These are phyloP conservation scores for Carallia brachiata DNA, from an alignment of 345 rosid species.

Conservation along the genomic window DNA sequence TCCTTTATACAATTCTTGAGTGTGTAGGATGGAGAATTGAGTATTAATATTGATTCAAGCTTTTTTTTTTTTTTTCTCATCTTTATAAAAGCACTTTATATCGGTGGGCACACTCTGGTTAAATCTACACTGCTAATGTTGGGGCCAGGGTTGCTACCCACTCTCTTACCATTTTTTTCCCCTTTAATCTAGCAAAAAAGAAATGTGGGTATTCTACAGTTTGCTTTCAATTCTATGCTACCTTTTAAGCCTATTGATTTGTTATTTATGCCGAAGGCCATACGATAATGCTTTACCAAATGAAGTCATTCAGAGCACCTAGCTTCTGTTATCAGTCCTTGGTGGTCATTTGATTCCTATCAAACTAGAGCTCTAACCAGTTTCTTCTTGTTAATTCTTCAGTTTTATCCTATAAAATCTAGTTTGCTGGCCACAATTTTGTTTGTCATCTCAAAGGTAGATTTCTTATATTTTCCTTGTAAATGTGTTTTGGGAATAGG, in stretches of 20 bases:
- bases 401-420: neutral
- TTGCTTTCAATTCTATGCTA: neutral
- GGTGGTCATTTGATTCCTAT: neutral
- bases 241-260: neutral
- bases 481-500: slow-evolving; percentile 43
- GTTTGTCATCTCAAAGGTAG: neutral
- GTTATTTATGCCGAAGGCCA: neutral
- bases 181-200: neutral
- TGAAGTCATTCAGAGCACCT: neutral
- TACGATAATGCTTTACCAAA: neutral
- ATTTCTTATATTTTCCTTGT: slow-evolving; percentile 8
- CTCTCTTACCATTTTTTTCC: neutral
- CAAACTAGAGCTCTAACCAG: neutral
- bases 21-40: neutral
- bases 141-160: neutral
- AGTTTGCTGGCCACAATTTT: neutral
- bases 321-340: too few species aligned
- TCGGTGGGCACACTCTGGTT: too few species aligned
- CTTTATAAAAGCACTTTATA: too few species aligned
- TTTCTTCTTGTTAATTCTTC: neutral
- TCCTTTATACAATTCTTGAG: neutral
- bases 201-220: neutral
- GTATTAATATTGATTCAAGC: neutral
- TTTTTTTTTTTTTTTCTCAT: neutral
- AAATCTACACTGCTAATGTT: too few species aligned